Conservation (phyloP, 441 rosid species). For the Erodium trifolium region DNA sequence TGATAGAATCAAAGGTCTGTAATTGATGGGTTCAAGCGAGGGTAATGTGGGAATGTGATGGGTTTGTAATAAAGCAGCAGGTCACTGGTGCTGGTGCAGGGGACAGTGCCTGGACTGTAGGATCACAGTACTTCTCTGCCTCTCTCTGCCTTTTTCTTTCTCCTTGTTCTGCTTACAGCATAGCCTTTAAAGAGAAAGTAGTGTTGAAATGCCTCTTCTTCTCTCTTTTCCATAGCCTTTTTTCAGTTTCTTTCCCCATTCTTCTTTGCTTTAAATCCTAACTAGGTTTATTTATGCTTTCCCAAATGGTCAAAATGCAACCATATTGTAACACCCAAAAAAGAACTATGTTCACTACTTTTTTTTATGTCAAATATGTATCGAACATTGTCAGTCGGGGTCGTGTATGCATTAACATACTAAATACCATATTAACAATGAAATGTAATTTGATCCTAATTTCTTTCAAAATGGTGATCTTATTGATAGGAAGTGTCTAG, state of each 20-base stretch:
- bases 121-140: neutral
- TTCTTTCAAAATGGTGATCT: too few species aligned
- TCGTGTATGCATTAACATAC: too few species aligned
- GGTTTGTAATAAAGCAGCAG: neutral
- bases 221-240: neutral
- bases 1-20: neutral
- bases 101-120: constrained; percentile 1
- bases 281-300: neutral
- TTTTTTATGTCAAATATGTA: neutral
- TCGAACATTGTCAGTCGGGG: too few species aligned
- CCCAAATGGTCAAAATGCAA: neutral
- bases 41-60: neutral
- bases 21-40: neutral
- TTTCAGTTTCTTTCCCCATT: neutral
- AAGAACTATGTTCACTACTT: neutral
- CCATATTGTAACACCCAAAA: neutral
- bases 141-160: neutral
- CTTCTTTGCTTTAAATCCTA: neutral
- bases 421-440: too few species aligned
- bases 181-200: neutral
- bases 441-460: too few species aligned
- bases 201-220: neutral
- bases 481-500: too few species aligned
- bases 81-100: neutral
- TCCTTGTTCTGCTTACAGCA: neutral